Conservation (phyloP, 2,329 filamentous ascomycete genomes). For the Drechslerella dactyloides region DNA sequence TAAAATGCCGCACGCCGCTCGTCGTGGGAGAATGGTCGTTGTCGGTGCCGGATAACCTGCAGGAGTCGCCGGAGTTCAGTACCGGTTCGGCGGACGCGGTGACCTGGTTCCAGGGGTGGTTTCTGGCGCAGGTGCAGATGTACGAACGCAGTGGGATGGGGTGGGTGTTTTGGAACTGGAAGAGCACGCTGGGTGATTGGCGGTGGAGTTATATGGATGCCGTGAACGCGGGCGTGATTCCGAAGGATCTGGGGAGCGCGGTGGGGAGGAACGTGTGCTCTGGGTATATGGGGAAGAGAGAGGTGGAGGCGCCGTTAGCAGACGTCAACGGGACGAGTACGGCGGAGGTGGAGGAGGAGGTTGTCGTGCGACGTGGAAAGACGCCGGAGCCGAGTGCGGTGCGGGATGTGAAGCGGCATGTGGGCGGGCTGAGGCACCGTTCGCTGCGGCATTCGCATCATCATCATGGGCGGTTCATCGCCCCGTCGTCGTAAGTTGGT, state of each 20-base stretch:
- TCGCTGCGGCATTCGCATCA: conserved; percentile 1
- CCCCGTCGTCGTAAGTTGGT: conserved; percentile 18
- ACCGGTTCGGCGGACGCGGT: conserved; percentile 55
- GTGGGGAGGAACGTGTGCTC: conserved; percentile 43
- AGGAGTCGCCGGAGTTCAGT: conserved; percentile 60
- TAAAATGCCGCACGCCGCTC: conserved; percentile 59
- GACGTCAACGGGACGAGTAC: not conserved
- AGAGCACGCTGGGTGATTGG: conserved; percentile 61
- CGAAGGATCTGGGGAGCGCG: conserved; percentile 53
- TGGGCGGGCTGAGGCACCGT: not conserved
- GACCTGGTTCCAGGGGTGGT: conserved; percentile 66
- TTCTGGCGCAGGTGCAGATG: conserved; percentile 64
- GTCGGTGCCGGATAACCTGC: conserved; percentile 62
- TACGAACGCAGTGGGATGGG: conserved; percentile 64
- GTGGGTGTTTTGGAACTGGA: conserved; percentile 70
- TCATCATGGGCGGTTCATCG: not conserved
- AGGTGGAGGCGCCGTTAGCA: not conserved
- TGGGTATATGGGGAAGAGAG: conserved; percentile 29
- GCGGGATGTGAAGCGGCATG: conserved; percentile 14
- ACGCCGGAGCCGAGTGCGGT: conserved; percentile 9
- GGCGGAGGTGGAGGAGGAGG: not conserved
- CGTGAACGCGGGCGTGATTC: conserved; percentile 59
- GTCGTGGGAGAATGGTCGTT: conserved; percentile 69
- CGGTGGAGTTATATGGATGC: conserved; percentile 63
- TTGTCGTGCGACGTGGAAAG: not conserved